These are phyloP conservation scores for Amborella trichopoda DNA, from an alignment of 164 flowering plant genomes.

Conservation along the genomic window DNA sequence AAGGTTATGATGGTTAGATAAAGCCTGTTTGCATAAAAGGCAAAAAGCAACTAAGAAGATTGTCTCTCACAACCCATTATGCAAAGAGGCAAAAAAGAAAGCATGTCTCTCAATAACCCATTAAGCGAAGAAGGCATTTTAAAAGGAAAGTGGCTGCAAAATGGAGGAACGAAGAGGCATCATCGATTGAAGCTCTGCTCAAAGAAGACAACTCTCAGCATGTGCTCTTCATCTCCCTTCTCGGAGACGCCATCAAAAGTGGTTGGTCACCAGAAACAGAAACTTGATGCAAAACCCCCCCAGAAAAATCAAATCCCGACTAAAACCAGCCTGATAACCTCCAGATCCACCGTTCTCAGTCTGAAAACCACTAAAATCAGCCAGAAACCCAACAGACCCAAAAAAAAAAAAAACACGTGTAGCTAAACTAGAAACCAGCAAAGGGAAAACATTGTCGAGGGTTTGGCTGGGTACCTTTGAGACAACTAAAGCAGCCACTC, in stretches of 20 bases:
- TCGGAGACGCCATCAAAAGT: constrained; percentile 45
- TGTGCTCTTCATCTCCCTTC: constrained; percentile 53
- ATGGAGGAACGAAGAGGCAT: too few relatives aligned
- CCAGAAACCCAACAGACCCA: neutral
- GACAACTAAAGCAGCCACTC: constrained; percentile 34
- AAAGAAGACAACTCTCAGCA: constrained; percentile 75
- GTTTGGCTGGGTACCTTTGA: constrained; percentile 41
- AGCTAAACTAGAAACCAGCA: neutral
- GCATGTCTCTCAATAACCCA: too few relatives aligned
- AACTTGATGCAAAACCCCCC: too few relatives aligned
- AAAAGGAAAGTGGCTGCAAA: too few relatives aligned
- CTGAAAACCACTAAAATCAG: neutral
- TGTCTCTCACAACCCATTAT: too few relatives aligned
- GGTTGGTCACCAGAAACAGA: constrained; percentile 83
- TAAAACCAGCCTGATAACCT: neutral
- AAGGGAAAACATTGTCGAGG: constrained; percentile 30
- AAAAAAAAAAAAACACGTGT: neutral
- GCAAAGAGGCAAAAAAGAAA: too few relatives aligned
- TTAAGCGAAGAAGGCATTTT: too few relatives aligned
- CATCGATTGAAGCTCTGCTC: constrained; percentile 74
- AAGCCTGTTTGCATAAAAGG: too few relatives aligned
- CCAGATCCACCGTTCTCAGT: constrained; percentile 17
- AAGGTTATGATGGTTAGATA: too few relatives aligned
- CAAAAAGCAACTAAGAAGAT: too few relatives aligned
- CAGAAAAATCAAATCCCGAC: constrained; percentile 2